These are phyloP conservation scores for Saccharomycopsis selenospora DNA, from an alignment of 805 yeast species.

Conservation along the genomic window DNA sequence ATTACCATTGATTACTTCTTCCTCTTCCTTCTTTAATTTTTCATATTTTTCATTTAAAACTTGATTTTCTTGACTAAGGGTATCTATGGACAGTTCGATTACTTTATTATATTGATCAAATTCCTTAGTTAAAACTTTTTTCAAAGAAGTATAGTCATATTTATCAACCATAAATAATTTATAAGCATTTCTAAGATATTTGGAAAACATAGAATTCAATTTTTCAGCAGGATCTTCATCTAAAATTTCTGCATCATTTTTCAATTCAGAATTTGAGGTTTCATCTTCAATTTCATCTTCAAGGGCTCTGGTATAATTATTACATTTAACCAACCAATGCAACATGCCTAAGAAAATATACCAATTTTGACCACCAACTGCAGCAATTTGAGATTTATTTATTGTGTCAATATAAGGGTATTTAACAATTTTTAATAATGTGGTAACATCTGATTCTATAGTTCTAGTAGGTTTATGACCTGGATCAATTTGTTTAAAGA, in stretches of 20 bases:
- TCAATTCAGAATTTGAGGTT: too few relatives aligned
- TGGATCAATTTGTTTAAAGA: constrained; percentile 73
- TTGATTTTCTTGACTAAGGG: constrained; percentile 35
- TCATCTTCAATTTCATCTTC: constrained; percentile 25
- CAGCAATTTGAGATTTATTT: constrained; percentile 78
- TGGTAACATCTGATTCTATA: constrained; percentile 69
- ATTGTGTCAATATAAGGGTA: constrained; percentile 80
- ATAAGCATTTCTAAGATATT: constrained; percentile 62
- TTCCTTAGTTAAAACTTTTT: constrained; percentile 48
- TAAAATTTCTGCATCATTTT: too few relatives aligned
- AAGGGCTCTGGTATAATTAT: constrained; percentile 3
- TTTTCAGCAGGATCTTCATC: constrained; percentile 21
- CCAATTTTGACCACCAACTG: constrained; percentile 90
- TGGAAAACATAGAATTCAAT: constrained; percentile 39
- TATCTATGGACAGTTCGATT: constrained; percentile 40
- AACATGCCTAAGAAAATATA: constrained; percentile 74
- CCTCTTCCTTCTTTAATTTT: constrained; percentile 37
- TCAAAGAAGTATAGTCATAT: constrained; percentile 52
- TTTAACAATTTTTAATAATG: constrained; percentile 52
- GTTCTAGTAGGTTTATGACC: constrained; percentile 61
- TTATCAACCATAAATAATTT: constrained; percentile 55
- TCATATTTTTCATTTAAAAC: constrained; percentile 34
- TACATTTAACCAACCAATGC: constrained; percentile 69
- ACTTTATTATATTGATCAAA: constrained; percentile 45
- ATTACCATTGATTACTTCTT: constrained; percentile 42